Conservation (phyloP, 1,284 basidiomycete species). For the Tylopilus sp. region DNA sequence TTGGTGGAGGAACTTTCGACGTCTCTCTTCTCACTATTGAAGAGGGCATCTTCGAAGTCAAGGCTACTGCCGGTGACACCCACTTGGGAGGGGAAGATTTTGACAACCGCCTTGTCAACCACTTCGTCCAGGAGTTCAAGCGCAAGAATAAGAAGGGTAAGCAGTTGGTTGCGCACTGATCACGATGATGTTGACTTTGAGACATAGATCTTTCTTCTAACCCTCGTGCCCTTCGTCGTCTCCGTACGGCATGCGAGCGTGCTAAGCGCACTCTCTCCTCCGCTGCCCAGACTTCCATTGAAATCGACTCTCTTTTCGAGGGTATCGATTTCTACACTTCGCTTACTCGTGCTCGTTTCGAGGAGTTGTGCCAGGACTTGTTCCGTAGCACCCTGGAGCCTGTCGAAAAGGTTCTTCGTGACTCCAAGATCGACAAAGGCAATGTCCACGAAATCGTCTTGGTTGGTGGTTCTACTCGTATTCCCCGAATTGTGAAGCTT, state of each 20-base stretch:
- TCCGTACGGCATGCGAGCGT: slow-evolving; percentile 97
- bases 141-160: slow-evolving; percentile 94
- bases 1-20: slow-evolving; percentile 99
- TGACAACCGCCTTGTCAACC: slow-evolving; percentile 96
- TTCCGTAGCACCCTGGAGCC: slow-evolving; percentile 97
- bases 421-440: slow-evolving; percentile 96
- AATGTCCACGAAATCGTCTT: slow-evolving; percentile 96
- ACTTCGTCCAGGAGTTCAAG: slow-evolving; percentile 99
- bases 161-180: slow-evolving; percentile 17
- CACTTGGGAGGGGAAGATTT: slow-evolving; percentile 99
- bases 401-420: slow-evolving; percentile 96
- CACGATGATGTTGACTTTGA: slow-evolving; percentile 19
- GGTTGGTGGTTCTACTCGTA: slow-evolving; percentile 98
- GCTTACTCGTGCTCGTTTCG: slow-evolving; percentile 97
- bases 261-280: slow-evolving; percentile 98
- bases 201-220: slow-evolving; percentile 77
- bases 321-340: slow-evolving; percentile 99
- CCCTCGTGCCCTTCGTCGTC: slow-evolving; percentile 93
- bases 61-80: slow-evolving; percentile 98
- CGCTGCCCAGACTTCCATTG: slow-evolving; percentile 93
- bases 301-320: slow-evolving; percentile 97
- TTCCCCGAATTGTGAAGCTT: slow-evolving; percentile 96
- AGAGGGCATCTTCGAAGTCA: slow-evolving; percentile 99
- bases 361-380: slow-evolving; percentile 95
- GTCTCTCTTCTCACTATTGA: slow-evolving; percentile 97